Conservation (phyloP, 2,329 filamentous ascomycete species). For the Chrysosporium keratinophilum region DNA sequence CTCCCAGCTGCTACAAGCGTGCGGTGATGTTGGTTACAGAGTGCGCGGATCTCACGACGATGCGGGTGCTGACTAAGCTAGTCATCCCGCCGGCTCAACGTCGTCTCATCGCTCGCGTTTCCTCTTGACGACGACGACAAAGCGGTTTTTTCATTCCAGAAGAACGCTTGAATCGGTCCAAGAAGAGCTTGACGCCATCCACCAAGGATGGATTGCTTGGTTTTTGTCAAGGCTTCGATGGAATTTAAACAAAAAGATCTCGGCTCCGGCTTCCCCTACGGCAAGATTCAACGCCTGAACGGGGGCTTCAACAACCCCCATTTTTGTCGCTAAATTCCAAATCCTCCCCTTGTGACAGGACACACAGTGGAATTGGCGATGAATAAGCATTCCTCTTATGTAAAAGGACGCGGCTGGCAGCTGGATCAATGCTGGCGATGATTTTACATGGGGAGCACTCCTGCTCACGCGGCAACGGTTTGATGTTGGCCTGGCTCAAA, state of each 20-base stretch:
- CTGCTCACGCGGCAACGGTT: slow-evolving; percentile 7
- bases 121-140: not conserved
- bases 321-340: slow-evolving; percentile 8
- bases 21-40: not conserved
- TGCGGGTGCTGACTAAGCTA: not conserved
- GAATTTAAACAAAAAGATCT: not conserved
- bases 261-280: not conserved
- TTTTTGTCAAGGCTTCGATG: not conserved
- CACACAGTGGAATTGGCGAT: not conserved
- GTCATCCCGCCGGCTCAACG: not conserved
- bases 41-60: not conserved
- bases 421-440: not conserved
- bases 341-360: slow-evolving; percentile 5
- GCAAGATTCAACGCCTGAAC: not conserved
- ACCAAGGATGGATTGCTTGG: not conserved
- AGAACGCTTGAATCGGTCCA: not conserved
- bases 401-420: not conserved
- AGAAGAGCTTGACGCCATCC: not conserved
- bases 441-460: not conserved
- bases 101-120: not conserved
- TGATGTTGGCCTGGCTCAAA: slow-evolving; percentile 8
- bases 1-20: not conserved
- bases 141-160: not conserved
- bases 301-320: not conserved
- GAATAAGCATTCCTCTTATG: not conserved